Percentiles rank a stretch among this genome's conserved stretches.
phyloP scores from a whole-genome alignment of 371 early-diverging fungal genomes.

The Circinella minor region DNA sequence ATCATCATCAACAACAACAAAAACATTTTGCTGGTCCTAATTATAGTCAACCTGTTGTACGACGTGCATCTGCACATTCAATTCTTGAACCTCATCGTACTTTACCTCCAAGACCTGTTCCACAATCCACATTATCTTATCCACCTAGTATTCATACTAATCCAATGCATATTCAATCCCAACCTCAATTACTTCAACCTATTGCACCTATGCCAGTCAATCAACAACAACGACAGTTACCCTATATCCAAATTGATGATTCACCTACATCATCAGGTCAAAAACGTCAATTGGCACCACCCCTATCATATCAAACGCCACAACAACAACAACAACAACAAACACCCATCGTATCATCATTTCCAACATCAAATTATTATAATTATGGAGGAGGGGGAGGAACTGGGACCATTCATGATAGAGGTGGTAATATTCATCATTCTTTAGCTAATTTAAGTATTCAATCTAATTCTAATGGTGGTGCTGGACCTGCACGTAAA shows the following conservation, averaged over 20 bases:
- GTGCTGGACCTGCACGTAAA: slow-evolving; percentile 9
- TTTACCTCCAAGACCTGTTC: not conserved
- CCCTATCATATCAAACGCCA: not conserved
- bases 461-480: not conserved
- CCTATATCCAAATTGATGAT: slow-evolving; percentile 1
- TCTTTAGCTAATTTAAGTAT: slow-evolving; percentile 14
- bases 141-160: not conserved
- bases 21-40: not conserved
- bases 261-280: not conserved
- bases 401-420: not conserved
- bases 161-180: not conserved
- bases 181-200: slow-evolving; percentile 7
- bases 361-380: not conserved
- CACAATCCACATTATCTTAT: not conserved
- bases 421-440: slow-evolving; percentile 9
- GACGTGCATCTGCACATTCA: slow-evolving; percentile 1
- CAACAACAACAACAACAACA: not conserved
- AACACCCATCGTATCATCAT: not conserved
- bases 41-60: not conserved
- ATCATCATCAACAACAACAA: not conserved
- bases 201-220: slow-evolving; percentile 15
- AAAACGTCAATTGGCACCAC: not conserved
- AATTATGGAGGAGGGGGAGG: not conserved
- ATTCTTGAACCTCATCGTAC: not conserved
- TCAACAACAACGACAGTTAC: not conserved